Evolutionary conservation across 345 rosid species (phyloP), one percentile per base, ranked within the genome.

Genomic region (Pistacia vera): DNA sequence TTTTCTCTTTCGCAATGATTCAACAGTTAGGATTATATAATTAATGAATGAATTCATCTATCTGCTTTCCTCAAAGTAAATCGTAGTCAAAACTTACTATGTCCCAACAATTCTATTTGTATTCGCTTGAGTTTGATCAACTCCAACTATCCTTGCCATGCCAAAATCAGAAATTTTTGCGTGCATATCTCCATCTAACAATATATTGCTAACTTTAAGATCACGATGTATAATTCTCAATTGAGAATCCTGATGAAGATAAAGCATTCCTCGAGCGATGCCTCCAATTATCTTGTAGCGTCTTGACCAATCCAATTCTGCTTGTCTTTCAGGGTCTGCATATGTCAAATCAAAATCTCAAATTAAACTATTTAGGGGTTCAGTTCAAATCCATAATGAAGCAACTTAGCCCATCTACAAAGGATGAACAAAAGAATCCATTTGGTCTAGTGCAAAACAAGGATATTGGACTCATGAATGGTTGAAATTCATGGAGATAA

Each of bases 121-220:
- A 76, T 58, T 69, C 25, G 59, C 87, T 78, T 78, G 84, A 51
- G 79, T 76, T 76, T 83, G 88, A 68, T 83, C 86, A 35, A 64
- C 74, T 11, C 71, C 79, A 57, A 87, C 75, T 44, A 87, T 64
- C 67, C 80, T 80, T 11, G 90, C 88, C 82, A 73, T 81, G 22
- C 88, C 86, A 6, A 87, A 83, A 57, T 87, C 86, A 71, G 85
- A 73, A 54, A 87, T 80, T 80, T 85, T 85, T 0, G 86, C 84
- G 10, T 68, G 2, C 33, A 30, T 30, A 30, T 30, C 33, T 30
- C 3, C 33, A 30, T 30, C 33, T 30, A 30, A 2, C 33, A 30
- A 30, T 2, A 30, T 30, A 30, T 30, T 30, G 0, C 33, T 30
- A 30, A 30, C 33, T 30, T 68, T 68, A 0, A 68, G 46, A 14